Evolutionary conservation across 2,329 filamentous ascomycete species (phyloP).

Genomic region (Diaporthe velutina): DNA sequence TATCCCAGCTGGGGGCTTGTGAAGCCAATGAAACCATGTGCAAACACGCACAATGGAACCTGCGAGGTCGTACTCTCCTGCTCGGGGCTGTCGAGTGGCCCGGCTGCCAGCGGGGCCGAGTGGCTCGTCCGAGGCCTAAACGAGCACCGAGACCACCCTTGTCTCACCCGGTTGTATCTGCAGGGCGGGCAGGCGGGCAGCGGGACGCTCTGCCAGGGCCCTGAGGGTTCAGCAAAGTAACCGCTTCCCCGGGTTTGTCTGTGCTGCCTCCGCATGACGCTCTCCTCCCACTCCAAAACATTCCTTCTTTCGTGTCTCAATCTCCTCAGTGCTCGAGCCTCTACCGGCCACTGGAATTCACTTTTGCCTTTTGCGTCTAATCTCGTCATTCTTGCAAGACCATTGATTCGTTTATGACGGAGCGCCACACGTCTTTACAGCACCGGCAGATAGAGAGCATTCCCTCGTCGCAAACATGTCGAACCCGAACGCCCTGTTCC

Average conservation of each 20-base stretch:
- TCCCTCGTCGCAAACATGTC: conserved; percentile 53
- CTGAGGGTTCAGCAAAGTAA: neutral
- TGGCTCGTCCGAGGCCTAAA: conserved; percentile 6
- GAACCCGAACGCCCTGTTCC: conserved; percentile 82
- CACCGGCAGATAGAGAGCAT: neutral
- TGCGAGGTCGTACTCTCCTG: neutral
- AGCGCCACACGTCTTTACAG: conserved; percentile 10
- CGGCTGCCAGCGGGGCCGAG: conserved; percentile 24
- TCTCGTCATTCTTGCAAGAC: neutral
- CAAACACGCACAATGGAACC: neutral
- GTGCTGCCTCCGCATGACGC: conserved; percentile 28
- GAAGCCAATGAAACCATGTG: neutral
- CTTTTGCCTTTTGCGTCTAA: neutral
- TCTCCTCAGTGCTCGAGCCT: neutral
- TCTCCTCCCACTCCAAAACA: conserved; percentile 18
- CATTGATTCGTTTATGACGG: conserved; percentile 1
- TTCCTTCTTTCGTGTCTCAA: conserved; percentile 5
- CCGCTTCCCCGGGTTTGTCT: neutral
- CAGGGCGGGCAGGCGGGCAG: neutral
- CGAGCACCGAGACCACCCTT: conserved; percentile 8
- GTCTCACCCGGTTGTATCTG: conserved; percentile 16
- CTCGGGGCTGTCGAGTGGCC: conserved; percentile 20
- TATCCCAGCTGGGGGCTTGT: neutral
- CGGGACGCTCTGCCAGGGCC: conserved; percentile 1
- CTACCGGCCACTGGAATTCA: conserved; percentile 3